Conservation (phyloP, 1,139 yeast genomes). For the Nadsonia starkeyi-henricii region DNA sequence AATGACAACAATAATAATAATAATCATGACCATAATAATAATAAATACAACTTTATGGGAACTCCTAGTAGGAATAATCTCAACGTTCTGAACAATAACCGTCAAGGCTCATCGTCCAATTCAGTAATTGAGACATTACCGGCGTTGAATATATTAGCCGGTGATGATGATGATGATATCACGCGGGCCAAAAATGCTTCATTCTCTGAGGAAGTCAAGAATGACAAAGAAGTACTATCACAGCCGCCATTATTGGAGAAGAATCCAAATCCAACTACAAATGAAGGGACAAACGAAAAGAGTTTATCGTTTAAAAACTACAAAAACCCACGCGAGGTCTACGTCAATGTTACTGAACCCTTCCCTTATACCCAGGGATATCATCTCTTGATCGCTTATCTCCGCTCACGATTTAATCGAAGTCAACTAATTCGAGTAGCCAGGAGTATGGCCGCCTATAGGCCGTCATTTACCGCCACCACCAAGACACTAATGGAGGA, state of each 20-base stretch:
- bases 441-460: slow-evolving; percentile 72
- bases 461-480: slow-evolving; percentile 88
- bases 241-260: slow-evolving; percentile 2
- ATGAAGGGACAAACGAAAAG: not conserved
- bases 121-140: not conserved
- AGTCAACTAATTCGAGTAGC: slow-evolving; percentile 71
- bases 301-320: not conserved
- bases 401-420: slow-evolving; percentile 57
- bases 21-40: not conserved
- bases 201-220: too few relatives aligned
- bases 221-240: too few relatives aligned
- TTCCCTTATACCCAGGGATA: slow-evolving; percentile 84
- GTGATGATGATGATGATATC: slow-evolving; percentile 3
- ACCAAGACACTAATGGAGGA: slow-evolving; percentile 79
- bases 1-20: not conserved
- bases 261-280: not conserved
- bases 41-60: not conserved
- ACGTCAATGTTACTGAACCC: slow-evolving; percentile 32
- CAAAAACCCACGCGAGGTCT: slow-evolving; percentile 19
- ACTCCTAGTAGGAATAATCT: slow-evolving; percentile 1
- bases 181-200: slow-evolving; percentile 1
- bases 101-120: not conserved
- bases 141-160: not conserved
- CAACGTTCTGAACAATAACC: not conserved
- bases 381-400: slow-evolving; percentile 65